phyloP scores from a whole-genome alignment of 768 basidiomycete species.

The Termitomyces sp. region DNA sequence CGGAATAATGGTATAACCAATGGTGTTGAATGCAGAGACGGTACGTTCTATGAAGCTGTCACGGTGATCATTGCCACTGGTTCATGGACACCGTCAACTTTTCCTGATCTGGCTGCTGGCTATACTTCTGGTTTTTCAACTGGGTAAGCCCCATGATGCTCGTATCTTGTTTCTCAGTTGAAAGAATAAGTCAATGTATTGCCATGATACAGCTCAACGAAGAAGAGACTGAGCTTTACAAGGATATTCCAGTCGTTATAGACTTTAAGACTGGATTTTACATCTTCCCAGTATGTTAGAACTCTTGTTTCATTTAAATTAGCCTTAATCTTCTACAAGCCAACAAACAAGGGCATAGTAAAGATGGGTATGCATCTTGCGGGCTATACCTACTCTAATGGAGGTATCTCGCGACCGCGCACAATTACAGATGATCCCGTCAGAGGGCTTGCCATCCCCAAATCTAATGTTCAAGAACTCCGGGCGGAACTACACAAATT shows the following conservation, averaged over 20 bases:
- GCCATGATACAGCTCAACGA: constrained; percentile 69
- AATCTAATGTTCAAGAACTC: constrained; percentile 40
- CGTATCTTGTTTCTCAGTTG: neutral
- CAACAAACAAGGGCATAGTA: constrained; percentile 60
- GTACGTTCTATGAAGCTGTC: constrained; percentile 47
- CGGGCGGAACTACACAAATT: constrained; percentile 46
- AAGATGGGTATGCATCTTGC: constrained; percentile 76
- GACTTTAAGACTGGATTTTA: constrained; percentile 76
- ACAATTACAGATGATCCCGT: constrained; percentile 60
- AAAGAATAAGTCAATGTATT: constrained; percentile 59
- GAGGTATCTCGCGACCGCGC: constrained; percentile 66
- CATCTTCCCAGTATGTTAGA: constrained; percentile 63
- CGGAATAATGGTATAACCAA: constrained; percentile 33
- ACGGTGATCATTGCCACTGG: constrained; percentile 70
- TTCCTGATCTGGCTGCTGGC: constrained; percentile 52
- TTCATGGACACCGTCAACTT: constrained; percentile 80
- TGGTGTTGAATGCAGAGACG: constrained; percentile 63
- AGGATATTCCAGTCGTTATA: constrained; percentile 60
- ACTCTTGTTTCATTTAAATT: neutral
- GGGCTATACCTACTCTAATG: constrained; percentile 56
- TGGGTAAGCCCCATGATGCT: constrained; percentile 49
- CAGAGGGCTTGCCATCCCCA: constrained; percentile 63
- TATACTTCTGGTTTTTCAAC: constrained; percentile 59
- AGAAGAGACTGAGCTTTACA: constrained; percentile 63
- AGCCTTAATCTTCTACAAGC: constrained; percentile 33